Base-by-base conservation (phyloP, 1,139 yeast species). In the Nakaseomyces bracarensis region DNA sequence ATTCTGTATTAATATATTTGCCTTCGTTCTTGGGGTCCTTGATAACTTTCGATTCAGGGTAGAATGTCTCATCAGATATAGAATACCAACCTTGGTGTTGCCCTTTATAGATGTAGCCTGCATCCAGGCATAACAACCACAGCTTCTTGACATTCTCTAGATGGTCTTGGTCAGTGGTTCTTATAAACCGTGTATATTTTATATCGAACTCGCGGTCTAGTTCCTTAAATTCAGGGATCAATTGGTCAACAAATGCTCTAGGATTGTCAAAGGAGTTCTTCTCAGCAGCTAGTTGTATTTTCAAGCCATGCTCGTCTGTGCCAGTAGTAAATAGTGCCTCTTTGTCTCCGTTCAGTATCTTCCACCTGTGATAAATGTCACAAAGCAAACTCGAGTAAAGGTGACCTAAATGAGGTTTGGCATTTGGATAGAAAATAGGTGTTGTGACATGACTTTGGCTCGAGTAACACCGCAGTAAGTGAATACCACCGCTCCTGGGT, bases 361-460 rank as follows among this genome's bases (percentile, higher is more conserved):
- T 75, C 95, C 96, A 89, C 48, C 96, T 69, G 48, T 71, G 74
- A 43, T 82, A 67, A 1, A 81, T 80, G 63, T 91, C 97, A 39
- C 91, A 80, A 29, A 91, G 64, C 0, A 87, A 69, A 85, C 87
- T 83, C 13, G 96, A 77, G 60, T 91, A 89, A 36, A 87, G 69
- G 63, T 93, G 98, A 4, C 99, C 99, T 40, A 91, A 64, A 63
- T 91, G 99, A 1, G 99, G 99, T 39, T 67, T 74, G 3, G 98
- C 97, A 68, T 93, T 91, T 48, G 94, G 97, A 60, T 91, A 91
- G 65, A 89, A 91, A 19, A 91, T 93, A 0, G 99, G 99, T 0
- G 96, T 82, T 0, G 97, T 86, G 11, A 85, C 70, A 55, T 79
- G 85, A 11, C 28, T 25, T 13, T 25, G 28, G 28, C 30, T 27